These are phyloP conservation scores for Neurospora crassa DNA, from an alignment of 2,329 filamentous ascomycete species.

Conservation along the genomic window DNA sequence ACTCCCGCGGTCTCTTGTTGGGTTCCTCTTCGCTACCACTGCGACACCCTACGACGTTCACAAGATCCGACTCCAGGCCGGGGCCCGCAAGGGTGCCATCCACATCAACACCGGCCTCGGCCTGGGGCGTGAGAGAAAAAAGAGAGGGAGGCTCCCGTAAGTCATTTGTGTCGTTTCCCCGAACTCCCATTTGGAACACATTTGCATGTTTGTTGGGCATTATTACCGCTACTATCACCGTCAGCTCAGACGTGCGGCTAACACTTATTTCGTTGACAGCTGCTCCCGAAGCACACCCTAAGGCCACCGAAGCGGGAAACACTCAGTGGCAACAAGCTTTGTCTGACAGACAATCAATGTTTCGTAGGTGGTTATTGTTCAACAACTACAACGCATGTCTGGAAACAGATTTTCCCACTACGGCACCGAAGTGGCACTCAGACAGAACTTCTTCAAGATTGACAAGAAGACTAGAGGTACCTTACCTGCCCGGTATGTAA, in stretches of 20 bases:
- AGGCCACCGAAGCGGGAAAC: neutral
- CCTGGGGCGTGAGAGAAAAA: neutral
- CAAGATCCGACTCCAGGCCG: neutral
- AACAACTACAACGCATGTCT: too few species aligned
- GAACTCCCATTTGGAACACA: neutral
- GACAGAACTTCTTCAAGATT: neutral
- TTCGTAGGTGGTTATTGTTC: too few species aligned
- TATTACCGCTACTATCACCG: neutral
- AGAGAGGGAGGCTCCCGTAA: neutral
- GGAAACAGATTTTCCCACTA: too few species aligned
- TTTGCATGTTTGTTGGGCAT: neutral
- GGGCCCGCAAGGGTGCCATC: neutral
- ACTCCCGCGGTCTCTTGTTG: neutral
- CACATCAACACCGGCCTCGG: neutral
- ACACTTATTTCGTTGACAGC: neutral
- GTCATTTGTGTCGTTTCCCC: neutral
- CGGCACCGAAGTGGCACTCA: neutral
- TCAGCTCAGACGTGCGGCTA: neutral
- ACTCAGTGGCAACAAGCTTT: too few species aligned
- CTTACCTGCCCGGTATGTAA: conserved; percentile 37
- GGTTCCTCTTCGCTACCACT: neutral
- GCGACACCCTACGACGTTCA: neutral
- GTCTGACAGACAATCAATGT: too few species aligned
- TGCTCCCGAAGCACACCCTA: neutral
- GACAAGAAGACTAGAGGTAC: neutral